Percentiles rank a stretch among this genome's conserved stretches.
Evolutionary conservation across 345 rosid genomes (phyloP).

Genomic region (Linum tenue): DNA sequence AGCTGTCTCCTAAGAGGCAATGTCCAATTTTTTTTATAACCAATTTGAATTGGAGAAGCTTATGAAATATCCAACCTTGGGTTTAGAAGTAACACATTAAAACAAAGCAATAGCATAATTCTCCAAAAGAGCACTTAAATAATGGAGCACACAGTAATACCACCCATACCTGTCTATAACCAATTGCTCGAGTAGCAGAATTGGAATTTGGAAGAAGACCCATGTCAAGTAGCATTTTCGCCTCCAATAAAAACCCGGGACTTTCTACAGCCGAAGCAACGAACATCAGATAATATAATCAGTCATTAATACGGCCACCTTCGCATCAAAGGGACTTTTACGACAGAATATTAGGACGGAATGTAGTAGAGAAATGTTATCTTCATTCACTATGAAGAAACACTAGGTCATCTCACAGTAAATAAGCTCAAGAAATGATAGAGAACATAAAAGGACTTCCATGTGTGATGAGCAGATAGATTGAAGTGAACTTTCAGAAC

Average conservation of each 20-base stretch:
- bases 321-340: too few relatives aligned
- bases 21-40: too few relatives aligned
- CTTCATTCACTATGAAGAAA: background rate
- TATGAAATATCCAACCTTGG: too few relatives aligned
- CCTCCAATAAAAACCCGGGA: slow-evolving; percentile 68
- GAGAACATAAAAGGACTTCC: background rate
- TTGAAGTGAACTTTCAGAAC: too few relatives aligned
- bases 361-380: too few relatives aligned
- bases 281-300: background rate
- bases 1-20: too few relatives aligned
- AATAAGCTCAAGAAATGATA: background rate
- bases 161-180: slow-evolving; percentile 63
- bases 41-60: too few relatives aligned
- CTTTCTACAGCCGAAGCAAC: slow-evolving; percentile 28
- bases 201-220: slow-evolving; percentile 80
- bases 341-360: too few relatives aligned
- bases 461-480: too few relatives aligned
- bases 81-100: too few relatives aligned
- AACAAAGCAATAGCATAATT: background rate
- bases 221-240: slow-evolving; percentile 71
- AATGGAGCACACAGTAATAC: background rate
- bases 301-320: background rate
- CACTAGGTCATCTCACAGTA: background rate
- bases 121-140: background rate
- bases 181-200: slow-evolving; percentile 90